Conservation (phyloP, 345 rosid species). For the Syzygium oleosum region DNA sequence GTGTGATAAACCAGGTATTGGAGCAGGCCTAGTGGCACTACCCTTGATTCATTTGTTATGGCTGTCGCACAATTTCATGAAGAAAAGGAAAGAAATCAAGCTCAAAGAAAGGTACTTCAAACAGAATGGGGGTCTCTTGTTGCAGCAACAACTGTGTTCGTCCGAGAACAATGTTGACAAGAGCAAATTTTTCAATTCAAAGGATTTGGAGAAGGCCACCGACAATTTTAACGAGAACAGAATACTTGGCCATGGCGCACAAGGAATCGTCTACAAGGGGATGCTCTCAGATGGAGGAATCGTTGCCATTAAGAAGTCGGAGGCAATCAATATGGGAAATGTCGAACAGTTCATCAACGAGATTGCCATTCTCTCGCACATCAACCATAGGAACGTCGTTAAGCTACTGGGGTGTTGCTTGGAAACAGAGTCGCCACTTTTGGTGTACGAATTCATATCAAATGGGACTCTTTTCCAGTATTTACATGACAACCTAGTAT, state of each 20-base stretch:
- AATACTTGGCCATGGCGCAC: slow-evolving; percentile 1
- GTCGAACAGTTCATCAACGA: not conserved
- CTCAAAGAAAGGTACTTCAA: slow-evolving; percentile 1
- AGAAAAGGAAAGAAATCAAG: not conserved
- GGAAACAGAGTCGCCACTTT: not conserved
- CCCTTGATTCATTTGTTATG: not conserved
- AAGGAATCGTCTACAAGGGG: slow-evolving; percentile 7
- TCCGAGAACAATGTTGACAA: not conserved
- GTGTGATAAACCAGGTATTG: not conserved
- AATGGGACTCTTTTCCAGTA: slow-evolving; percentile 4
- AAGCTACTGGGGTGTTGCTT: not conserved
- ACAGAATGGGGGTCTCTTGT: slow-evolving; percentile 1
- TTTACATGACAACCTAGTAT: not conserved
- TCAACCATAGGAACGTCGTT: not conserved
- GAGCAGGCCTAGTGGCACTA: not conserved
- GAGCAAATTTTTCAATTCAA: not conserved
- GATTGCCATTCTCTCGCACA: not conserved
- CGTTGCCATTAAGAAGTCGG: slow-evolving; percentile 2
- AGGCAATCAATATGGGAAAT: not conserved
- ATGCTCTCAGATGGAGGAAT: not conserved
- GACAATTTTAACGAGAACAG: slow-evolving; percentile 1
- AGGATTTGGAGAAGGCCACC: slow-evolving; percentile 1
- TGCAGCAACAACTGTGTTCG: not conserved
- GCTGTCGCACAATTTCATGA: not conserved
- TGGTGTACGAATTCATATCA: slow-evolving; percentile 5